A percentile compares a stretch with the other conserved stretches of the same genome.
Evolutionary conservation across 345 rosid genomes (phyloP).

Genomic region (Acer campestre): DNA sequence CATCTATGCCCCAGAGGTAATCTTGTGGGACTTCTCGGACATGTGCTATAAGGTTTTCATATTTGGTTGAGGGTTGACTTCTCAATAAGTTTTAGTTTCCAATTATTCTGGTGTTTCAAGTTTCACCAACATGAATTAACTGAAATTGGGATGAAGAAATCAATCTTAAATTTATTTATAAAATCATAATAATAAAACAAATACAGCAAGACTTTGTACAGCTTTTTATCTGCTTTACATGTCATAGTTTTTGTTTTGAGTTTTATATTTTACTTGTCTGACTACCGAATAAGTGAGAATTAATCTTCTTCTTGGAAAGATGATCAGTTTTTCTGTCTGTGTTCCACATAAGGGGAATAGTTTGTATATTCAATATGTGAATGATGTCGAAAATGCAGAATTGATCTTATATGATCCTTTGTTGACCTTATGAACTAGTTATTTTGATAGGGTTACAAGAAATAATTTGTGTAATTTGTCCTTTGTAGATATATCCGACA

Average conservation of each 20-base stretch:
- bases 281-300: too few species aligned
- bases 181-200: neutral
- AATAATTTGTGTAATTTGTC: too few species aligned
- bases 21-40: neutral
- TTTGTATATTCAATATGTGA: too few species aligned
- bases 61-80: neutral
- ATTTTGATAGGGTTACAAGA: too few species aligned
- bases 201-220: neutral
- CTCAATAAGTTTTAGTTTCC: neutral
- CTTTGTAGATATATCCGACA: constrained; percentile 56
- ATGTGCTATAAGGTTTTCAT: neutral
- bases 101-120: neutral
- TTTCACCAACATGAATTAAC: neutral
- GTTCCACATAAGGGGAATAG: too few species aligned
- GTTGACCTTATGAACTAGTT: too few species aligned
- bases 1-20: constrained; percentile 71
- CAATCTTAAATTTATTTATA: neutral
- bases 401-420: too few species aligned
- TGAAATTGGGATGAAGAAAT: neutral
- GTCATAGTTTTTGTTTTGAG: neutral
- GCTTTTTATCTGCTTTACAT: neutral
- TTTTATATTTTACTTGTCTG: too few species aligned
- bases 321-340: too few species aligned
- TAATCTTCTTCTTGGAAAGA: too few species aligned
- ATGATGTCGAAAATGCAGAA: too few species aligned